These are phyloP conservation scores for Cutaneotrichosporon cyanovorans DNA, from an alignment of 1,284 basidiomycete genomes.

Conservation along the genomic window DNA sequence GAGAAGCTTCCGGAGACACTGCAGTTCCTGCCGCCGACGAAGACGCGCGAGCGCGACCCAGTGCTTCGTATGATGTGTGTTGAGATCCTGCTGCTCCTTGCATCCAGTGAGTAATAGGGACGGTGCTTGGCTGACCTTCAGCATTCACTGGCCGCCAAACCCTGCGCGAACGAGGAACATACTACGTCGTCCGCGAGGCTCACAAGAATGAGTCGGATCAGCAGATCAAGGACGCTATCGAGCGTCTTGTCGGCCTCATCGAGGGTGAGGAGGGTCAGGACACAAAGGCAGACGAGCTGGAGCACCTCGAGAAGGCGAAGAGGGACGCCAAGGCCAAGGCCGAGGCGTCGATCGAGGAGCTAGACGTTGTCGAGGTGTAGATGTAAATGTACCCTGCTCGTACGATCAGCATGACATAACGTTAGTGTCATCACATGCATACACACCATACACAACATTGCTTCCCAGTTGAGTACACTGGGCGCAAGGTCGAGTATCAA, in stretches of 20 bases:
- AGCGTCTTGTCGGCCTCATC: slow-evolving; percentile 64
- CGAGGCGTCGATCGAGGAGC: slow-evolving; percentile 19
- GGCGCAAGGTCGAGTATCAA: too few relatives aligned
- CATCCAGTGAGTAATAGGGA: slow-evolving; percentile 53
- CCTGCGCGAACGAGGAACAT: slow-evolving; percentile 72
- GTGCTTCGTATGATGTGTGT: slow-evolving; percentile 75
- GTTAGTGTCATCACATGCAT: too few relatives aligned
- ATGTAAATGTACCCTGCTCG: too few relatives aligned
- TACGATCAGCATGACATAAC: too few relatives aligned
- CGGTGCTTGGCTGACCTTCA: slow-evolving; percentile 9
- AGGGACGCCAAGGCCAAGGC: slow-evolving; percentile 41
- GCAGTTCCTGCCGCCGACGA: slow-evolving; percentile 80
- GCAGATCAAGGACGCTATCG: slow-evolving; percentile 59
- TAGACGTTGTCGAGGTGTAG: slow-evolving; percentile 31
- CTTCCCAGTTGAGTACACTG: too few relatives aligned
- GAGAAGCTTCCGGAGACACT: slow-evolving; percentile 75
- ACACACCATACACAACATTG: too few relatives aligned
- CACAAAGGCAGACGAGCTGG: slow-evolving; percentile 48
- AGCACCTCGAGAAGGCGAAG: slow-evolving; percentile 47
- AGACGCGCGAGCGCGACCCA: slow-evolving; percentile 73
- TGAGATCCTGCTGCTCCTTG: slow-evolving; percentile 81
- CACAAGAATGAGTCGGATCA: slow-evolving; percentile 76
- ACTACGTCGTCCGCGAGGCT: slow-evolving; percentile 72
- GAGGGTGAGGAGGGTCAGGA: slow-evolving; percentile 62
- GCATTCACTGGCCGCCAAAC: slow-evolving; percentile 75